phyloP scores from a whole-genome alignment of 2,329 filamentous ascomycete genomes.

The Septoria linicola region DNA sequence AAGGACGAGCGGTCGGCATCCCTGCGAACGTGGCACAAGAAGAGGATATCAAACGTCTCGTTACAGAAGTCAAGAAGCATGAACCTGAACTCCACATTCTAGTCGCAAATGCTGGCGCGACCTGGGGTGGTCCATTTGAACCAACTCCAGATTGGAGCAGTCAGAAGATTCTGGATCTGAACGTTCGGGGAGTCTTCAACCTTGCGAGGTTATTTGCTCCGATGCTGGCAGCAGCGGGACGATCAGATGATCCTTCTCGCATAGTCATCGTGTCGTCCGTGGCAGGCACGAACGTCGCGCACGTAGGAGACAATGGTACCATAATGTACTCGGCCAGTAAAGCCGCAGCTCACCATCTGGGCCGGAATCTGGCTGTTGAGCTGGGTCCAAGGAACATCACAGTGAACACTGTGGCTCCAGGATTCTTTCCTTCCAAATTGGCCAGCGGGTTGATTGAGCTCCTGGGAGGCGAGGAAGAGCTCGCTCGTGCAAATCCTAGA shows the following conservation, averaged over 20 bases:
- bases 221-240: slow-evolving; percentile 63
- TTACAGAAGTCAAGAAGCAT: slow-evolving; percentile 67
- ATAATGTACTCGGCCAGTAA: slow-evolving; percentile 84
- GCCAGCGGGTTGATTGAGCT: slow-evolving; percentile 69
- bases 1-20: slow-evolving; percentile 68
- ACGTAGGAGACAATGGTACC: slow-evolving; percentile 68
- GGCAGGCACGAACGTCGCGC: slow-evolving; percentile 72
- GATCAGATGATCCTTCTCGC: slow-evolving; percentile 64
- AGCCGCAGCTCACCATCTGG: slow-evolving; percentile 79
- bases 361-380: slow-evolving; percentile 77
- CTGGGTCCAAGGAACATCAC: slow-evolving; percentile 76
- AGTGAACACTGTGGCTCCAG: slow-evolving; percentile 67
- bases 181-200: slow-evolving; percentile 80
- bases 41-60: slow-evolving; percentile 68
- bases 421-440: slow-evolving; percentile 69
- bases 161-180: slow-evolving; percentile 85
- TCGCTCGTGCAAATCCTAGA: slow-evolving; percentile 64
- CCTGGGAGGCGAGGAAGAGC: slow-evolving; percentile 63
- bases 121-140: slow-evolving; percentile 82
- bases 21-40: slow-evolving; percentile 76
- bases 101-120: slow-evolving; percentile 87
- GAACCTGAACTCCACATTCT: slow-evolving; percentile 81
- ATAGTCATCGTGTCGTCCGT: slow-evolving; percentile 81
- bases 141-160: slow-evolving; percentile 76
- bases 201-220: slow-evolving; percentile 60